phyloP scores from a whole-genome alignment of 2,329 filamentous ascomycete species.

The Exophiala sideris region DNA sequence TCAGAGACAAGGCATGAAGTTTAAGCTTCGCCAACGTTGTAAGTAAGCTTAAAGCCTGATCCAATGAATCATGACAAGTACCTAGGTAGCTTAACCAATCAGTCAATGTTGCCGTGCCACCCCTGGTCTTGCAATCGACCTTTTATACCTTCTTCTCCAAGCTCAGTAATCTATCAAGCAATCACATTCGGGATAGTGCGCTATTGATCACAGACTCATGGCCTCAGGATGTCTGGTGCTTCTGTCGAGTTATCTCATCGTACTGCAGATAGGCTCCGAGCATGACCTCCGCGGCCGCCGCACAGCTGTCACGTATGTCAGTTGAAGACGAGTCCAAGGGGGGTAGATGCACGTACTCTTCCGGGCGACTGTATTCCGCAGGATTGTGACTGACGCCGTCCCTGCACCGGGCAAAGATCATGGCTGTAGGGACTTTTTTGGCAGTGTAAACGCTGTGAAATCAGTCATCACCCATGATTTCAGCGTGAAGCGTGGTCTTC shows the following conservation, averaged over 20 bases:
- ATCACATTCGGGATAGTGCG: neutral
- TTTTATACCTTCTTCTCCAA: too few species aligned
- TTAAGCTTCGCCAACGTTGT: too few species aligned
- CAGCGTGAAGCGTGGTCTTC: neutral
- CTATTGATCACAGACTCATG: neutral
- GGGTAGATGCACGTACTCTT: conserved; percentile 8
- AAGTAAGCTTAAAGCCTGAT: too few species aligned
- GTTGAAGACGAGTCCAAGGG: neutral
- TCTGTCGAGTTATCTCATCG: conserved; percentile 1
- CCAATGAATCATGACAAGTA: too few species aligned
- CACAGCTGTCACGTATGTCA: conserved; percentile 5
- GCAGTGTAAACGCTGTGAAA: conserved; percentile 6
- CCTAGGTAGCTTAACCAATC: too few species aligned
- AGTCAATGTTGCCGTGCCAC: too few species aligned
- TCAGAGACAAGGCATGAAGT: too few species aligned
- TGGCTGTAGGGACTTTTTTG: conserved; percentile 51
- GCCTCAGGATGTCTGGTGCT: neutral
- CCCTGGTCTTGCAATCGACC: too few species aligned
- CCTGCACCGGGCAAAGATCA: conserved; percentile 66
- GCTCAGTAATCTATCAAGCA: too few species aligned
- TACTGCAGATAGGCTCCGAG: conserved; percentile 10
- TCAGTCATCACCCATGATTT: neutral
- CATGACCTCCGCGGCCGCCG: conserved; percentile 4
- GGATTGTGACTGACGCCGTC: conserved; percentile 64
- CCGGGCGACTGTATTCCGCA: conserved; percentile 22